Evolutionary conservation across 371 early-diverging fungal genomes (phyloP), one percentile per base, ranked within the genome.

Genomic region (Mucor saturninus): DNA sequence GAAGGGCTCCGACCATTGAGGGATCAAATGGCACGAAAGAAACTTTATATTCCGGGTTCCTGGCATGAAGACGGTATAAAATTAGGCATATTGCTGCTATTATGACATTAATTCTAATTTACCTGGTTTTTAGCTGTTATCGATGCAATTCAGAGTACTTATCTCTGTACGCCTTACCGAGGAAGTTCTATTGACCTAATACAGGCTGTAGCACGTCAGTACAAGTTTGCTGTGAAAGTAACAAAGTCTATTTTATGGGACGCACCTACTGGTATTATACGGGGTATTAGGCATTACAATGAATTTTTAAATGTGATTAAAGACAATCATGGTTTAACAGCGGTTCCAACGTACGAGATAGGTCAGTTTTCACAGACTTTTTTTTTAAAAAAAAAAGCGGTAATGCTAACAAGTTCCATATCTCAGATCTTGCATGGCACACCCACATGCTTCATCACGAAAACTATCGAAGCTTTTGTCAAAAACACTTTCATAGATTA

Each of bases 401-500:
- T 42, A 10, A 42, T 42, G 11, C 4, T 14, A 11, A 14, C 43
- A 6, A 10, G 6, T 42, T 14, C 4, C 43, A 42, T 42, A 42
- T 42, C 35, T 1, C 38, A 62, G 62, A 62, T 54, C 55, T 62
- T 49, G 62, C 62, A 14, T 62, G 62, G 62, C 62, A 62, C 13
- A 62, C 62, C 4, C 62, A 62, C 15, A 62, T 62, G 62, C 56
- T 62, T n/a, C 55, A 55, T 48, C 56, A 46, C 10, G 14, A 37
- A 14, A 46, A 15, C 4, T 62, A 62, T 48, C 48, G 48, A 21
- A 15, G 31, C 21, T 62, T 62, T 31, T 54, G 46, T 31, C 5
- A 2, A n/a, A 32, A 45, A 4, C 39, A 21, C 15, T 7, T 62
- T 15, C 10, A 21, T 6, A 55, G 39, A 29, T 46, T 62, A n/a